Evolutionary conservation across 768 basidiomycete genomes (phyloP), one percentile per base, ranked within the genome.

Genomic region (Xanthoconium purpureum): DNA sequence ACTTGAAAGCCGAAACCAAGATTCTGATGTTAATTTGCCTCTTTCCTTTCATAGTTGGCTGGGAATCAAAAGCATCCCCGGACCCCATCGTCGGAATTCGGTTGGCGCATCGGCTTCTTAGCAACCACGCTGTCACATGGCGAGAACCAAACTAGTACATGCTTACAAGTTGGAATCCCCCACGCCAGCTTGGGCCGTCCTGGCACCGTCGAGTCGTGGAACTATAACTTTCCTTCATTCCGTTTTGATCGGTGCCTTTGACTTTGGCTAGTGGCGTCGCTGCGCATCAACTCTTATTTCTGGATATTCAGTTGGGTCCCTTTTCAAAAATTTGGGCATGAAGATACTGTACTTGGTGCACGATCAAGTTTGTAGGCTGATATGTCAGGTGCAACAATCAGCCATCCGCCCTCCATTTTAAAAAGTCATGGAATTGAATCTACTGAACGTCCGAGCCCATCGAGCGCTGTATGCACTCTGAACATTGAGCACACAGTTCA

Each of bases 11-110:
- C 45, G 48, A 61, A 48, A 61, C 33, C 17, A 18, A n/a, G 36
- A 35, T 38, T n/a, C 33, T 6, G 17, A 44, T 33, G 29, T 39
- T 40, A 18, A 51, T 47, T 33, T 43, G 9, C 32, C 5, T 35
- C 35, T 29, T 42, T 36, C 30, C 42, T 20, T 33, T 28, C 13
- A 9, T 12, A 20, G 20, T 37, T 9, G 32, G n/a, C 20, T 32
- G 60, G 55, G 44, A 58, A 62, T 17, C 24, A 42, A 49, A 33
- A 28, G 2, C 29, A 11, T 46, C 8, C 14, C 54, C 46, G 46
- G n/a, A 43, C 14, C 7, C 20, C 37, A 18, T 18, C 13, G n/a
- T 43, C 28, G 17, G 11, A 24, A 35, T 57, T 51, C 45, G 9
- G 29, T 50, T 17, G 40, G 39, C 38, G 38, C 28, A 12, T 1